Evolutionary conservation across 2,329 filamentous ascomycete genomes (phyloP).

Genomic region (Aphanocladium album): DNA sequence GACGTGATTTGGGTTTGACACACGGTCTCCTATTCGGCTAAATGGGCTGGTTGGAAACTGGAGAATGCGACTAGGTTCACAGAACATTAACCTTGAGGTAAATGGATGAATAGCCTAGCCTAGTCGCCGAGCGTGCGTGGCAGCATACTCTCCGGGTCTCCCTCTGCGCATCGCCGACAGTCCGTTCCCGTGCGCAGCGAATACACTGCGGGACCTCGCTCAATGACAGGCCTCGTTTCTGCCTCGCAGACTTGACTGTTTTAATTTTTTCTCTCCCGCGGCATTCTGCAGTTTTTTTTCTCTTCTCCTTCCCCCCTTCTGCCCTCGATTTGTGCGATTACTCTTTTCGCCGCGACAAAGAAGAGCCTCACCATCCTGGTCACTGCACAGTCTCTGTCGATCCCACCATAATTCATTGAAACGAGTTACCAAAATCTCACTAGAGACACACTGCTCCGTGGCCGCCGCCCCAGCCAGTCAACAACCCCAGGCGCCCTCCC

Average conservation of each 20-base stretch:
- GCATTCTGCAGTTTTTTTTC: neutral
- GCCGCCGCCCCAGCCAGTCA: neutral
- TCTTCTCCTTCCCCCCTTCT: neutral
- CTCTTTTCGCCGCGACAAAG: neutral
- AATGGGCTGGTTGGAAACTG: no score
- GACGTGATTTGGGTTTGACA: conserved; percentile 4
- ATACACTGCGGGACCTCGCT: conserved; percentile 10
- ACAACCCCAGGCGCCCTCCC: neutral
- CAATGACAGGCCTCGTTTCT: conserved; percentile 6
- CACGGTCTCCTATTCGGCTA: no score
- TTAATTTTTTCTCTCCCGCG: neutral
- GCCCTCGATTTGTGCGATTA: no score
- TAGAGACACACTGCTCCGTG: no score
- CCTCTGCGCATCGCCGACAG: conserved; percentile 6
- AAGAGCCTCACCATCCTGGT: neutral
- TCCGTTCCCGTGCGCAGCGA: neutral
- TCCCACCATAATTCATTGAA: neutral
- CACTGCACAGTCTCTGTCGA: neutral
- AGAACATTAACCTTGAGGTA: no score
- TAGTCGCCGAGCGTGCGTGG: neutral
- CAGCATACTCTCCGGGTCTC: no score
- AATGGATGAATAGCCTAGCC: neutral
- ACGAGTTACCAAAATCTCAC: neutral
- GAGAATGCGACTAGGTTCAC: no score
- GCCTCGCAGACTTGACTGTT: neutral